Evolutionary conservation across 1,284 basidiomycete genomes (phyloP), one percentile per base, ranked within the genome.

Genomic region (Trichosporon faecale): DNA sequence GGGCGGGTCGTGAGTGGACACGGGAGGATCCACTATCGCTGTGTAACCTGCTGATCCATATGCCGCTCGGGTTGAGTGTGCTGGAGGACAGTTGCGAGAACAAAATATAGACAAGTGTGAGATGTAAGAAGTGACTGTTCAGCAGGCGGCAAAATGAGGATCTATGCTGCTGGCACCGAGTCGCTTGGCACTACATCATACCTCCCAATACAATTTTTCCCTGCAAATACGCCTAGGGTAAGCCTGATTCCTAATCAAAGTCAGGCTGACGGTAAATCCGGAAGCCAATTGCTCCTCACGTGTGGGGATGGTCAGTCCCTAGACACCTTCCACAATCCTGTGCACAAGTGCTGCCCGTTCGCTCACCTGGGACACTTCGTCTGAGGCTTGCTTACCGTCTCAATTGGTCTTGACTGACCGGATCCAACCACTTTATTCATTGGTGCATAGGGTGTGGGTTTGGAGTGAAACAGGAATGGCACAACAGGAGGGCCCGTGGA

Each of bases 91-190:
- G 29, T n/a, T 16, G 7, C 7, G 6, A 61, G 57, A 5, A 12
- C 7, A 9, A 29, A 18, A 16, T n/a, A 61, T 18, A 5, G 9
- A 31, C 57, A 61, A 61, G 29, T 33, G n/a, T n/a, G n/a, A n/a
- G 57, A 61, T 31, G 57, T 33, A 5, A 25, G 49, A 52, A n/a
- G n/a, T n/a, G n/a, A n/a, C n/a, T 52, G 49, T 23, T 52, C 49
- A 52, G 29, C 12, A 25, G 52, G 52, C 57, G 57, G 57, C 57
- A 31, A 61, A 61, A 31, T 61, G 57, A 61, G n/a, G 57, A n/a
- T n/a, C 29, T 18, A 11, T 29, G 29, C 29, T 31, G 8, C 23
- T 61, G 57, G 57, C 57, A 18, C n/a, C n/a, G 18, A 52, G 49
- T 21, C 23, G n/a, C 49, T 52, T 52, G 49, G 49, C 49, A 9